phyloP scores from a whole-genome alignment of 257 asterid genomes.

The Penstemon newberryi region DNA sequence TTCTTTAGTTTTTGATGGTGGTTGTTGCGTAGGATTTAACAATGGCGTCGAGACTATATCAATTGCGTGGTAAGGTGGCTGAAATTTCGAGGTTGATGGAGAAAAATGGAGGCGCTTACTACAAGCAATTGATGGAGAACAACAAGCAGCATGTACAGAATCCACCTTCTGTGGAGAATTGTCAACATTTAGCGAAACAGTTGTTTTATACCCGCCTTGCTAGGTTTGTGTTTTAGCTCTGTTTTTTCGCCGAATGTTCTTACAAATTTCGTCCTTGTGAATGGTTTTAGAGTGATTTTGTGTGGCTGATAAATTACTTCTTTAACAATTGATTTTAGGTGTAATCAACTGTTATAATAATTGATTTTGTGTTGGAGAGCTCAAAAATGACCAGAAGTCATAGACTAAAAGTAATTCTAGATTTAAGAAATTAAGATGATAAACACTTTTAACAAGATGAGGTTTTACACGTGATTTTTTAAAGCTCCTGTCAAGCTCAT shows the following conservation, averaged over 20 bases:
- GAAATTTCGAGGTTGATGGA: not conserved
- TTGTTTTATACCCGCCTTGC: conserved; percentile 45
- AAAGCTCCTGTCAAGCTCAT: too few relatives aligned
- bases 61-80: conserved; percentile 9
- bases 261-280: not conserved
- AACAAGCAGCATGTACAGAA: conserved; percentile 40
- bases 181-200: conserved; percentile 36
- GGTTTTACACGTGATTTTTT: too few relatives aligned
- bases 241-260: too few relatives aligned
- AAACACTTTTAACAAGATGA: too few relatives aligned
- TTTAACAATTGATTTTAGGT: too few relatives aligned
- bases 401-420: not conserved
- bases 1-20: not conserved
- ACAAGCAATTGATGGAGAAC: conserved; percentile 42
- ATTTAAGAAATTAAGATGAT: too few relatives aligned
- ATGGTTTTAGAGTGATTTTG: too few relatives aligned
- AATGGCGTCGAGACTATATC: conserved; percentile 24
- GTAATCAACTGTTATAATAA: too few relatives aligned
- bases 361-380: too few relatives aligned
- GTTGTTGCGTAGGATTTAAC: conserved; percentile 8
- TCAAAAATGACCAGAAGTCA: too few relatives aligned
- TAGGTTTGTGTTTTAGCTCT: conserved; percentile 29
- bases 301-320: too few relatives aligned
- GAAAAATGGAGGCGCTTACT: conserved; percentile 32
- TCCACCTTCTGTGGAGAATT: conserved; percentile 45